These are phyloP conservation scores for Phytopythium litorale DNA, from an alignment of 352 stramenopile species.

Conservation along the genomic window DNA sequence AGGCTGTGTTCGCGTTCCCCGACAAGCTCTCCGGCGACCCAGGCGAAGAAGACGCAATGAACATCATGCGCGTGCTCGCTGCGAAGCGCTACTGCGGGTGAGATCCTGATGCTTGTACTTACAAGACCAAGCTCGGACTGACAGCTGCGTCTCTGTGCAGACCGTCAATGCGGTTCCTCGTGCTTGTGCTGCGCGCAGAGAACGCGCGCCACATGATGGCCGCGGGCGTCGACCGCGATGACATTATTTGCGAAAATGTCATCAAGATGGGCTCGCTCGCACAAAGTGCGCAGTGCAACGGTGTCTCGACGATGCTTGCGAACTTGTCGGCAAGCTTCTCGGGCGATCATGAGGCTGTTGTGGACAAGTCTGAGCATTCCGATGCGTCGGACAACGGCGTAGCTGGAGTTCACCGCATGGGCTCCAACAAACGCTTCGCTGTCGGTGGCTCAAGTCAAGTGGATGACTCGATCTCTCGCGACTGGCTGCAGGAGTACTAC, in stretches of 20 bases:
- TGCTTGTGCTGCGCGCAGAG: slow-evolving; percentile 75
- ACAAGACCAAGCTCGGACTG: too few species aligned
- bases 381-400: neutral
- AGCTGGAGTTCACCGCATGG: neutral
- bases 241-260: slow-evolving; percentile 86
- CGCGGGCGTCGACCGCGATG: slow-evolving; percentile 65
- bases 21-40: slow-evolving; percentile 76
- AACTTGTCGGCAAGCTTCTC: slow-evolving; percentile 82
- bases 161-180: slow-evolving; percentile 54
- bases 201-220: slow-evolving; percentile 77
- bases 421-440: neutral
- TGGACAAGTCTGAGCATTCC: neutral
- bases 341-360: slow-evolving; percentile 10
- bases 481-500: slow-evolving; percentile 78
- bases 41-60: slow-evolving; percentile 72
- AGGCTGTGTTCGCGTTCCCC: slow-evolving; percentile 81
- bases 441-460: neutral
- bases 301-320: slow-evolving; percentile 80
- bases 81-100: slow-evolving; percentile 72
- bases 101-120: slow-evolving; percentile 4
- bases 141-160: slow-evolving; percentile 12
- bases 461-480: neutral
- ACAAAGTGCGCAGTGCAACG: slow-evolving; percentile 67
- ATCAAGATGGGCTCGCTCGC: slow-evolving; percentile 88
- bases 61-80: slow-evolving; percentile 81